phyloP scores from a whole-genome alignment of 2,329 filamentous ascomycete species.

The Exophiala sp. region DNA sequence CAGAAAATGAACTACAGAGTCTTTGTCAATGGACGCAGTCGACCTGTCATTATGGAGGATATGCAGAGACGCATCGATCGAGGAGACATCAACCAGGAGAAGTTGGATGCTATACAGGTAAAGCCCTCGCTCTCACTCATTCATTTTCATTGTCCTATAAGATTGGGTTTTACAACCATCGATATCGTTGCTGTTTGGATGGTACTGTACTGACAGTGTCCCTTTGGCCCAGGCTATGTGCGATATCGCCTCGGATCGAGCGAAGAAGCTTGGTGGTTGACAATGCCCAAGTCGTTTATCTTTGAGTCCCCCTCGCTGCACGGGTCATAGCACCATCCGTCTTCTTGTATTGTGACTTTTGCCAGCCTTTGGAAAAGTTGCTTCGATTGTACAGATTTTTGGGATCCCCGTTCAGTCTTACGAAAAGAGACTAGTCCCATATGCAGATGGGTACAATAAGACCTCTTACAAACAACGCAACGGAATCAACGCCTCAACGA shows the following conservation, averaged over 20 bases:
- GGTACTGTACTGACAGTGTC: background rate
- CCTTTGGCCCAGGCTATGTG: slow-evolving; percentile 66
- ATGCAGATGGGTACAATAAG: no score
- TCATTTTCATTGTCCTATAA: no score
- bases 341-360: no score
- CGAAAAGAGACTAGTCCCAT: background rate
- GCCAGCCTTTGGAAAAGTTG: no score
- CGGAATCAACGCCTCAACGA: background rate
- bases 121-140: no score
- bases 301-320: no score
- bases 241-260: slow-evolving; percentile 78
- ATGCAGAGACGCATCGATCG: slow-evolving; percentile 69
- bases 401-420: background rate
- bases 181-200: no score
- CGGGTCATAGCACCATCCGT: no score
- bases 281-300: no score
- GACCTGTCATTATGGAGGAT: slow-evolving; percentile 70
- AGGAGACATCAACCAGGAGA: slow-evolving; percentile 61
- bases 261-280: slow-evolving; percentile 50
- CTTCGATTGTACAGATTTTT: no score
- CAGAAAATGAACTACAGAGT: slow-evolving; percentile 47
- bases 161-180: no score
- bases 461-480: background rate
- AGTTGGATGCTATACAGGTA: slow-evolving; percentile 68
- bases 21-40: slow-evolving; percentile 77